These are phyloP conservation scores for Irpex sp. DNA, from an alignment of 1,284 basidiomycete genomes.

Conservation along the genomic window DNA sequence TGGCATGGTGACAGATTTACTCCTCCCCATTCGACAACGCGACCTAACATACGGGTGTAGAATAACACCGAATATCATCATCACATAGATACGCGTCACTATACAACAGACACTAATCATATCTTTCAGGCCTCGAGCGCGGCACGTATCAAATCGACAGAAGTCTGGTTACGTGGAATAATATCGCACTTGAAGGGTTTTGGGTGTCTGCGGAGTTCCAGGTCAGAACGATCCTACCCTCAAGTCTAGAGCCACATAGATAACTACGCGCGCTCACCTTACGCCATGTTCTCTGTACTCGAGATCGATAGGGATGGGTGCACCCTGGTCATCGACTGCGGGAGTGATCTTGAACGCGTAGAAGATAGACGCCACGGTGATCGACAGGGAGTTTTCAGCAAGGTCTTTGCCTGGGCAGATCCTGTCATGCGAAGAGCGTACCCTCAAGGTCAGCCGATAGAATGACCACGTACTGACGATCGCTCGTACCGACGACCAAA, in stretches of 20 bases:
- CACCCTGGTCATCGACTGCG: constrained; percentile 33
- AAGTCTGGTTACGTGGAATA: background rate
- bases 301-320: background rate
- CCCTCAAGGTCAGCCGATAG: background rate
- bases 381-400: constrained; percentile 3
- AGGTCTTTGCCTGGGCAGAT: constrained; percentile 2
- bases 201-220: background rate
- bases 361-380: constrained; percentile 32
- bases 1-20: too few relatives aligned
- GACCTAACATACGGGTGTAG: too few relatives aligned
- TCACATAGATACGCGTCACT: too few relatives aligned
- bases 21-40: too few relatives aligned
- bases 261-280: background rate
- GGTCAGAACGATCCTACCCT: background rate
- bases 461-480: background rate
- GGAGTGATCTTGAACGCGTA: constrained; percentile 35
- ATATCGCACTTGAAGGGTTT: constrained; percentile 2
- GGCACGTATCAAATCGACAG: background rate
- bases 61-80: too few relatives aligned
- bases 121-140: background rate
- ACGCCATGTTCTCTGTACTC: background rate
- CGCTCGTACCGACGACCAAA: constrained; percentile 4
- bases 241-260: background rate
- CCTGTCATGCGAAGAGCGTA: background rate
- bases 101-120: background rate